phyloP scores from a whole-genome alignment of 345 rosid genomes.

The Laguncularia racemosa region DNA sequence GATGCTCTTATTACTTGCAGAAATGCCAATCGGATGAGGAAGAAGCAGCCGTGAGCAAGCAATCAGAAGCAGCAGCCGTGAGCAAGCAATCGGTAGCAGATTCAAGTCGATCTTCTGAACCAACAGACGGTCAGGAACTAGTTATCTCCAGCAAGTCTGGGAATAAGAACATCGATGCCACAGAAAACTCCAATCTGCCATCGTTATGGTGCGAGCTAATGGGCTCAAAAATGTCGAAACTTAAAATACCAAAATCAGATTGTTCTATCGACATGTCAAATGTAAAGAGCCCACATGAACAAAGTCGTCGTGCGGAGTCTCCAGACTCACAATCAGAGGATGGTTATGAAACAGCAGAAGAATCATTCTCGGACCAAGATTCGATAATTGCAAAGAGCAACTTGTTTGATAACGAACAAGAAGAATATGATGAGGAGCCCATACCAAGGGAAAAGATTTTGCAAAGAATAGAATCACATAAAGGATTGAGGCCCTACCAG shows the following conservation, averaged over 20 bases:
- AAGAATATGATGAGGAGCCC: constrained; percentile 40
- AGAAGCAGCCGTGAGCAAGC: constrained; percentile 29
- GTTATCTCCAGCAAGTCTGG: constrained; percentile 11
- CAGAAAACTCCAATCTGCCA: constrained; percentile 13
- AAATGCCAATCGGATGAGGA: constrained; percentile 55
- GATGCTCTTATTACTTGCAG: constrained; percentile 24
- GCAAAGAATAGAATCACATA: constrained; percentile 73
- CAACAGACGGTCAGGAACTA: constrained; percentile 6
- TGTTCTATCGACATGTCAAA: constrained; percentile 14
- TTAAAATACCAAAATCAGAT: constrained; percentile 25
- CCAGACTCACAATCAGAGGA: constrained; percentile 20
- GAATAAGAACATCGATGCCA: constrained; percentile 9
- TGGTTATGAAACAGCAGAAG: constrained; percentile 77
- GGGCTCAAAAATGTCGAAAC: constrained; percentile 28
- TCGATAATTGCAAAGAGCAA: constrained; percentile 52
- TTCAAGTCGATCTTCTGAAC: constrained; percentile 15
- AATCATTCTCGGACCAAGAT: constrained; percentile 60
- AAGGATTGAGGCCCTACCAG: constrained; percentile 62
- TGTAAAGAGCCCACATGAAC: constrained; percentile 8
- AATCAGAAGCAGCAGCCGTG: constrained; percentile 25
- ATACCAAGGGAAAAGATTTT: constrained; percentile 66
- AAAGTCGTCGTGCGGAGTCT: not conserved
- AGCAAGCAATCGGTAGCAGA: constrained; percentile 21
- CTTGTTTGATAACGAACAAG: constrained; percentile 45
- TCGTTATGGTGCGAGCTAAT: constrained; percentile 24